Conservation (phyloP, 768 basidiomycete species). For the Pleurotus sapidus region DNA sequence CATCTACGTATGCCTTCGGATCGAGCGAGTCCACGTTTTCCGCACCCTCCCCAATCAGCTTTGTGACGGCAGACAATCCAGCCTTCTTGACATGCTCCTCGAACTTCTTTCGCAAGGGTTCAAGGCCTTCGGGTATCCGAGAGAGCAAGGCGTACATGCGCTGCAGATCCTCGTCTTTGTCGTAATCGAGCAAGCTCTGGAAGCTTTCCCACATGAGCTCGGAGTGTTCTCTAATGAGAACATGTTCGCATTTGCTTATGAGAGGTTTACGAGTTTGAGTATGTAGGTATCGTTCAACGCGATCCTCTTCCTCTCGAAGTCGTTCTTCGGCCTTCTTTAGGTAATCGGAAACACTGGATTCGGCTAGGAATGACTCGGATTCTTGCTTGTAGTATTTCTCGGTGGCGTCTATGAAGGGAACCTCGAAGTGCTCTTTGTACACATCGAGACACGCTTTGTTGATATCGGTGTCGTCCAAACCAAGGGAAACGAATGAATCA, state of each 20-base stretch:
- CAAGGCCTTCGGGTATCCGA: conserved; percentile 86
- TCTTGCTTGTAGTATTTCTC: conserved; percentile 91
- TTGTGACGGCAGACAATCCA: conserved; percentile 79
- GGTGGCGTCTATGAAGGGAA: conserved; percentile 84
- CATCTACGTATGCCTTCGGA: conserved; percentile 93
- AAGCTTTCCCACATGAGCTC: conserved; percentile 91
- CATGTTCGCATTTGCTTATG: conserved; percentile 83
- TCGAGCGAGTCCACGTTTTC: conserved; percentile 64
- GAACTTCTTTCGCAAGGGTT: conserved; percentile 88
- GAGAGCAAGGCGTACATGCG: conserved; percentile 93
- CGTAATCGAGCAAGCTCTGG: conserved; percentile 84
- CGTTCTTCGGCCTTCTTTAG: conserved; percentile 93
- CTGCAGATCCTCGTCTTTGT: conserved; percentile 92
- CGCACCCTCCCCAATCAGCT: conserved; percentile 60
- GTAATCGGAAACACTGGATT: conserved; percentile 91
- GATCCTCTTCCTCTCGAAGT: conserved; percentile 90
- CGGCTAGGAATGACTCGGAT: conserved; percentile 84
- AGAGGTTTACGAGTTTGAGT: conserved; percentile 82
- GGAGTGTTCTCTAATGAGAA: conserved; percentile 85
- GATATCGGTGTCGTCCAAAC: conserved; percentile 88
- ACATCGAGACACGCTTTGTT: conserved; percentile 92
- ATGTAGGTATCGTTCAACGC: conserved; percentile 92
- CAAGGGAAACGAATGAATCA: conserved; percentile 92
- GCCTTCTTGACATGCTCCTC: conserved; percentile 94
- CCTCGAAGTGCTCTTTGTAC: conserved; percentile 89